These are phyloP conservation scores for Nakazawaea laoshanensis DNA, from an alignment of 805 yeast genomes.

Conservation along the genomic window DNA sequence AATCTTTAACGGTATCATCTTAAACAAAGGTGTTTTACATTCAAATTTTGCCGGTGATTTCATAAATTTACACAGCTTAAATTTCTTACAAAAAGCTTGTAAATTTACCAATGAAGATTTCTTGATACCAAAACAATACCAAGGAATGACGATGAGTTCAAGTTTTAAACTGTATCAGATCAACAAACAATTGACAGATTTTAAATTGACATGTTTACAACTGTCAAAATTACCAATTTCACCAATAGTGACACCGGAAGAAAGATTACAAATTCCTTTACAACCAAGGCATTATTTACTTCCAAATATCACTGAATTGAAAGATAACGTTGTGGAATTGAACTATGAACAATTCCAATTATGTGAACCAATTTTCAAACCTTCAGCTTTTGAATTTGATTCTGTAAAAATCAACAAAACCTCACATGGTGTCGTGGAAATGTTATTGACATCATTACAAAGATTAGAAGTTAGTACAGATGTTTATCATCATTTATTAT, in stretches of 20 bases:
- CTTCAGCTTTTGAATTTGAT: conserved; percentile 39
- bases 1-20: conserved; percentile 63
- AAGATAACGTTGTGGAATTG: conserved; percentile 32
- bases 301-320: conserved; percentile 30
- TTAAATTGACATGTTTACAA: conserved; percentile 28
- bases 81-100: conserved; percentile 32
- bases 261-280: conserved; percentile 28
- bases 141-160: conserved; percentile 19
- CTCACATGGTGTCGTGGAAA: conserved; percentile 34
- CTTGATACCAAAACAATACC: conserved; percentile 24
- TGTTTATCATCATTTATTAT: conserved; percentile 28
- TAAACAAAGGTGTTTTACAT: conserved; percentile 55
- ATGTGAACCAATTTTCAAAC: conserved; percentile 67
- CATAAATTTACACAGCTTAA: conserved; percentile 53
- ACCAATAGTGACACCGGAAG: conserved; percentile 18
- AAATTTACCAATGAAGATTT: conserved; percentile 23
- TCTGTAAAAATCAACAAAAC: conserved; percentile 36
- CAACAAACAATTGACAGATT: conserved; percentile 35
- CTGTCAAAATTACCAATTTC: conserved; percentile 20
- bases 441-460: conserved; percentile 34
- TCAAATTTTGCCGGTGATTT: conserved; percentile 83
- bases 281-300: conserved; percentile 43
- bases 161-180: conserved; percentile 33
- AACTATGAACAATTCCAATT: conserved; percentile 45
- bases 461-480: conserved; percentile 36